Base-by-base conservation (phyloP, 495 filamentous ascomycete genomes). In the Aspergillus campestris region DNA sequence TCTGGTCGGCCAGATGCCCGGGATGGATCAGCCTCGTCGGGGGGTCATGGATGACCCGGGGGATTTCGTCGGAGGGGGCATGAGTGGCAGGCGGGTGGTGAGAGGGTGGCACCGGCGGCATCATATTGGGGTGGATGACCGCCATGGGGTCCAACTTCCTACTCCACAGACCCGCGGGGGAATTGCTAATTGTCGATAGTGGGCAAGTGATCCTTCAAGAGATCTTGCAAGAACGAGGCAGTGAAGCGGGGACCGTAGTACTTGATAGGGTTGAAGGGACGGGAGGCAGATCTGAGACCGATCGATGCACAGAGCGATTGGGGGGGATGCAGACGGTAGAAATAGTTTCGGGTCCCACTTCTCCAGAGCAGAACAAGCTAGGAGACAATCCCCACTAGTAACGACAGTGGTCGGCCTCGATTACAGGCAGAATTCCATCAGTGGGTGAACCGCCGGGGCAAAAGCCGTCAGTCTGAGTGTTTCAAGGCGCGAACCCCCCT, bases 1-100 rank as follows among this genome's bases (percentile, higher is more conserved):
- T 55, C 31, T 43, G 47, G 31, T 56, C 36, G 37, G 36, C 42
- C 34, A 58, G 15, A 9, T 51, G 33, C n/a, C 46, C 31, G 11
- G 45, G 37, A 38, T 42, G 40, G 12, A 39, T 32, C 7, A 45
- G 47, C 6, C 28, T 28, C n/a, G 54, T 38, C 5, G 45, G 28
- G 13, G 18, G 35, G 35, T 44, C 35, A n/a, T 46, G 47, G 11
- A 52, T 15, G 3, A 44, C 31, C 27, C 44, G 50, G 33, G 55
- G 40, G 6, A 29, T 40, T 15, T 55, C 54, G 9, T 35, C 45
- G 12, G 46, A 38, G 31, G 44, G 43, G 28, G 28, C 18, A 24
- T 35, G 41, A 18, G 18, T 15, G 8, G 38, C 36, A 13, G 52
- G 38, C 12, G 45, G 39, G 35, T 48, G 52, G 44, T 52, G 52